Percentiles rank a stretch among this genome's conserved stretches.
Evolutionary conservation across 495 filamentous ascomycete species (phyloP).

Genomic region (Pseudotulostoma volvatum): DNA sequence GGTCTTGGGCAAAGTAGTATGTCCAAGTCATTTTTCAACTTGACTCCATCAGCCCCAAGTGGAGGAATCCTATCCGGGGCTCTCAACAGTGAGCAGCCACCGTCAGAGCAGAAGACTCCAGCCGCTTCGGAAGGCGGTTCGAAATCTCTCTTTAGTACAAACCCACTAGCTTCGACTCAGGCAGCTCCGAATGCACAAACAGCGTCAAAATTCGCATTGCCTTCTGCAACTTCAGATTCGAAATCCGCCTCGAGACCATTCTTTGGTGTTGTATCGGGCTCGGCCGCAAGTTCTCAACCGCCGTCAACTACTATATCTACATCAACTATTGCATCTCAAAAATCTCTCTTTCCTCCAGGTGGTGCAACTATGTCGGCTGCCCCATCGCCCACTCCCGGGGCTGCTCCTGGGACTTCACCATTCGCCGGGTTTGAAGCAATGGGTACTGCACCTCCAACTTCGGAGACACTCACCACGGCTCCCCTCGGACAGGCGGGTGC

Average conservation of each 20-base stretch:
- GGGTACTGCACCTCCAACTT: no score
- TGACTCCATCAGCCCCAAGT: slow-evolving; percentile 3
- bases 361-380: slow-evolving; percentile 21
- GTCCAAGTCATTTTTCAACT: slow-evolving; percentile 3
- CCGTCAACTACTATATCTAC: slow-evolving; percentile 17
- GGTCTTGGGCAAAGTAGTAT: slow-evolving; percentile 2
- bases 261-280: slow-evolving; percentile 7
- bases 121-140: slow-evolving; percentile 12
- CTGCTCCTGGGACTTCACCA: slow-evolving; percentile 18
- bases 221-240: no score
- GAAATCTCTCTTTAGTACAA: slow-evolving; percentile 17
- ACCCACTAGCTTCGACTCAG: slow-evolving; percentile 10
- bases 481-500: slow-evolving; percentile 2
- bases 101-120: slow-evolving; percentile 26
- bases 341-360: slow-evolving; percentile 21
- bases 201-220: slow-evolving; percentile 23
- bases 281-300: slow-evolving; percentile 12
- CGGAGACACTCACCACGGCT: slow-evolving; percentile 4
- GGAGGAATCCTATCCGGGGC: slow-evolving; percentile 21
- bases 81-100: slow-evolving; percentile 15
- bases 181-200: no score
- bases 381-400: slow-evolving; percentile 23
- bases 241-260: no score
- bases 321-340: slow-evolving; percentile 25
- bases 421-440: slow-evolving; percentile 1